phyloP scores from a whole-genome alignment of 2,329 filamentous ascomycete species.

The Aspergillus uvarum region DNA sequence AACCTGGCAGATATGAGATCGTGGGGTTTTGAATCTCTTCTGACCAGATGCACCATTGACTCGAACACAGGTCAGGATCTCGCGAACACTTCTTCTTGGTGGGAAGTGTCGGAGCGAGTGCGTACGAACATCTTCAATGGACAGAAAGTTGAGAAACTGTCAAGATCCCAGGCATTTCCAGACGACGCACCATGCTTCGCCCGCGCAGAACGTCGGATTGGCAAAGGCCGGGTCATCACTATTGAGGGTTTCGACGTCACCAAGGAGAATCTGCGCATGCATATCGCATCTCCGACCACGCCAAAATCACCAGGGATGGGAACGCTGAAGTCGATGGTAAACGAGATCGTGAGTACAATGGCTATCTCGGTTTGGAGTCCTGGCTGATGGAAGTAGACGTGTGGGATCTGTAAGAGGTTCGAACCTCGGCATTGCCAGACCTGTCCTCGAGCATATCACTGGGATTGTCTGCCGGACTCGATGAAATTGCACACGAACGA shows the following conservation, averaged over 20 bases:
- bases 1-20: neutral
- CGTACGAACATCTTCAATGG: constrained; percentile 60
- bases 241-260: neutral
- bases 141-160: constrained; percentile 42
- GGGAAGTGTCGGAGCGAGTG: constrained; percentile 57
- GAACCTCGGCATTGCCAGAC: neutral
- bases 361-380: rapidly evolving
- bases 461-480: constrained; percentile 43
- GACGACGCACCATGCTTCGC: neutral
- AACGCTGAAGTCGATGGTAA: neutral
- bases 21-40: neutral
- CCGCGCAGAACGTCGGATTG: neutral
- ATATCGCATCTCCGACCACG: neutral
- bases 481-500: constrained; percentile 34
- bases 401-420: neutral
- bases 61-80: neutral
- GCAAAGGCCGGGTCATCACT: neutral
- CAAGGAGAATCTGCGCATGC: neutral
- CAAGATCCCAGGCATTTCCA: constrained; percentile 12
- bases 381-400: neutral
- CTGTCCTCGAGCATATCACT: constrained; percentile 58
- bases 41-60: neutral
- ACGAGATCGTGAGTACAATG: neutral
- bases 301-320: neutral
- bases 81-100: constrained; percentile 44